A percentile compares a stretch with the other conserved stretches of the same genome.
phyloP scores from a whole-genome alignment of 805 yeast genomes.

The Kazachstania kunashirensis region DNA sequence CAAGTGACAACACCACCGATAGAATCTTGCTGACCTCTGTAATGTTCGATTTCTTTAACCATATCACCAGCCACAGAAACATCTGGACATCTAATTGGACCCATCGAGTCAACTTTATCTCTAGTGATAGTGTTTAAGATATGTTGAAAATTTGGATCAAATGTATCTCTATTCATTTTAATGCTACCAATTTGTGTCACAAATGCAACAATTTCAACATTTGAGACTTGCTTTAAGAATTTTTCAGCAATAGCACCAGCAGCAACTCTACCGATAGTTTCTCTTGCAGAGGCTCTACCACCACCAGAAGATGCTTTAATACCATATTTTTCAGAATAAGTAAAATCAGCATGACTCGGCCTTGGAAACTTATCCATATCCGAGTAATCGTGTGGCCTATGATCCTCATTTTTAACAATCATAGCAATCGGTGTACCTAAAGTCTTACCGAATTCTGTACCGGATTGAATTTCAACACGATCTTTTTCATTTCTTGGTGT shows the following conservation, averaged over 20 bases:
- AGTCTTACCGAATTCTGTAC: constrained; percentile 83
- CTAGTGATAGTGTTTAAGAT: constrained; percentile 71
- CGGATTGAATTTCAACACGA: constrained; percentile 84
- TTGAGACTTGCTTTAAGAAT: constrained; percentile 61
- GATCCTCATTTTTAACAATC: constrained; percentile 90
- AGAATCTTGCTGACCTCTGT: constrained; percentile 80
- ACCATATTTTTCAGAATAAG: constrained; percentile 85
- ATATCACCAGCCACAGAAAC: constrained; percentile 57
- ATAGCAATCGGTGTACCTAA: constrained; percentile 94
- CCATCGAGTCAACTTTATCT: constrained; percentile 76
- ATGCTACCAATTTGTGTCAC: constrained; percentile 86
- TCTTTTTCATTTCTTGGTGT: constrained; percentile 97
- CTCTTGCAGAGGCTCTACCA: constrained; percentile 94
- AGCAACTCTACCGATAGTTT: constrained; percentile 97
- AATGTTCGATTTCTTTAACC: constrained; percentile 79
- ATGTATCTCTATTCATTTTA: constrained; percentile 65
- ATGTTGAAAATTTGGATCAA: constrained; percentile 52
- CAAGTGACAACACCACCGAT: constrained; percentile 98
- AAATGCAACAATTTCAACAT: constrained; percentile 92
- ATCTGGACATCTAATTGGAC: constrained; percentile 93
- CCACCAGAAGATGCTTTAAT: constrained; percentile 93
- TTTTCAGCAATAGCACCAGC: constrained; percentile 98
- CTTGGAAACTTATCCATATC: constrained; percentile 94
- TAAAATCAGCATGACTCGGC: constrained; percentile 96
- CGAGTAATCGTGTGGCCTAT: constrained; percentile 90